Evolutionary conservation across 345 rosid species (phyloP).

Genomic region (Eucalyptus fibrosa): DNA sequence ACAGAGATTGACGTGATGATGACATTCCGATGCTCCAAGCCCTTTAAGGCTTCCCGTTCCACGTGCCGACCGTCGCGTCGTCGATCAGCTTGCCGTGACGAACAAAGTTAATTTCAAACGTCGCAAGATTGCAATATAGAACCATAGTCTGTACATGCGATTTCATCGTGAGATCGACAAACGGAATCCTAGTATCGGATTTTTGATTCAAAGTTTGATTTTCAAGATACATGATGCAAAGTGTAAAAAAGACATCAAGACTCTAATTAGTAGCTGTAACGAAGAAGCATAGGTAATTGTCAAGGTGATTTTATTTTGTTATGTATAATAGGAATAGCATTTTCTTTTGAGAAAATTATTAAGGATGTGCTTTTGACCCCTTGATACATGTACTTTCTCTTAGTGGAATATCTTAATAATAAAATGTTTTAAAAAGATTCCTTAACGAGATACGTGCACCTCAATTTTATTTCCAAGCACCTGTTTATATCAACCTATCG

Average conservation of each 20-base stretch:
- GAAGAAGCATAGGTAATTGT: not conserved
- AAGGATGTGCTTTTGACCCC: not conserved
- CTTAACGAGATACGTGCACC: no score
- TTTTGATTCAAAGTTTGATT: not conserved
- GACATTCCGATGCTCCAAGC: not conserved
- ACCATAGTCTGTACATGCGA: no score
- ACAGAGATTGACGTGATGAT: not conserved
- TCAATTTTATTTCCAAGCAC: not conserved
- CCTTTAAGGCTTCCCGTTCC: not conserved
- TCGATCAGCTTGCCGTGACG: not conserved
- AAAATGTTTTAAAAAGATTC: not conserved
- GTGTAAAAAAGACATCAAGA: not conserved
- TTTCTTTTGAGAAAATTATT: not conserved
- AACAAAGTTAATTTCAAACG: not conserved
- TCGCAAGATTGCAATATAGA: not conserved
- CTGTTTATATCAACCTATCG: not conserved
- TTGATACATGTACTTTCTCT: not conserved
- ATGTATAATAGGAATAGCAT: not conserved
- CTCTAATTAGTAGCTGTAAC: not conserved
- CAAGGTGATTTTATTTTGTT: not conserved
- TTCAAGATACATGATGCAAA: not conserved
- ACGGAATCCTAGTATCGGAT: no score
- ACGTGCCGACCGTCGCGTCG: not conserved
- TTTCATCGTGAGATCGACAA: not conserved
- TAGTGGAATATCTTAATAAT: not conserved